A percentile compares a stretch with the other conserved stretches of the same genome.
Evolutionary conservation across 2,329 filamentous ascomycete genomes (phyloP).

Genomic region (Podosphaera leucotricha): DNA sequence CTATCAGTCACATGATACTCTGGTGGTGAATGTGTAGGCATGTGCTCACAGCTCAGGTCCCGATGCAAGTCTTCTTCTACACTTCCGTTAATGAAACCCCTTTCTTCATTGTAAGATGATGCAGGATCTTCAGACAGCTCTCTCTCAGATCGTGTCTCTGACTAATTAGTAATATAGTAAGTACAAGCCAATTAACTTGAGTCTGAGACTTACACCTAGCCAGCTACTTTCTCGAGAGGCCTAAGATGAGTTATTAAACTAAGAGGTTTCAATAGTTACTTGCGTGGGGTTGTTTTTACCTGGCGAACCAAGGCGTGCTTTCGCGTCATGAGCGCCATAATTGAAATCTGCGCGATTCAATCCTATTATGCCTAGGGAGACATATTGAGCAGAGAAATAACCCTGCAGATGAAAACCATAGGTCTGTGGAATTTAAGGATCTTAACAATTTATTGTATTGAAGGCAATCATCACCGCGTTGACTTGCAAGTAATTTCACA

Average conservation of each 20-base stretch:
- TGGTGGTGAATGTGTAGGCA: neutral
- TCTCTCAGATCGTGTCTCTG: constrained; percentile 11
- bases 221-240: constrained; percentile 14
- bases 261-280: too few species aligned
- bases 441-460: too few species aligned
- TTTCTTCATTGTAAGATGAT: constrained; percentile 16
- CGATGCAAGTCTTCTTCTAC: constrained; percentile 10
- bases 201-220: constrained; percentile 10
- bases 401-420: too few species aligned
- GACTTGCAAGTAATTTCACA: neutral
- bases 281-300: neutral
- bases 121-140: constrained; percentile 14
- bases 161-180: constrained; percentile 3
- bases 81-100: constrained; percentile 16
- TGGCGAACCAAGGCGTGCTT: constrained; percentile 7
- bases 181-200: neutral
- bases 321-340: constrained; percentile 15
- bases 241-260: constrained; percentile 6
- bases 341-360: neutral
- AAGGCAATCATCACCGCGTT: too few species aligned
- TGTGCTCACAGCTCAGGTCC: constrained; percentile 6
- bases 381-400: neutral
- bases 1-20: neutral
- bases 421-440: too few species aligned
- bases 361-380: neutral